Conservation (phyloP, 306 rosid genomes). For the Datisca glomerata region DNA sequence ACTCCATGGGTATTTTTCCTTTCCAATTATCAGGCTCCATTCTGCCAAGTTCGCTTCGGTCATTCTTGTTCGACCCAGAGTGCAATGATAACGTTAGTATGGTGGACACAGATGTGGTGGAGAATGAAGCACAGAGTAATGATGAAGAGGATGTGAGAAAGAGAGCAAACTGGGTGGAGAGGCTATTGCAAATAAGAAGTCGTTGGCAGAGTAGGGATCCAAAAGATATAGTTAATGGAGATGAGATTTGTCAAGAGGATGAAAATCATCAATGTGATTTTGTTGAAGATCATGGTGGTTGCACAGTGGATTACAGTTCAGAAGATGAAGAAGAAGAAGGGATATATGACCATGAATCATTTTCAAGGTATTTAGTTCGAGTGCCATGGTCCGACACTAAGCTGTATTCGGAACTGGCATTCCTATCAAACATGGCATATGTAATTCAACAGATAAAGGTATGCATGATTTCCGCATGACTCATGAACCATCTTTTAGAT, state of each 20-base stretch:
- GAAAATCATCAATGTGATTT: constrained; percentile 31
- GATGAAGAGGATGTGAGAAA: constrained; percentile 27
- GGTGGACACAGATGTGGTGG: constrained; percentile 11
- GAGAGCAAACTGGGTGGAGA: constrained; percentile 80
- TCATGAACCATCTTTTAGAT: no score
- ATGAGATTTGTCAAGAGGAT: constrained; percentile 12
- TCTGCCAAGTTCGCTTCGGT: constrained; percentile 43
- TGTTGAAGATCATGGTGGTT: constrained; percentile 34
- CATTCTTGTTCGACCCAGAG: constrained; percentile 53
- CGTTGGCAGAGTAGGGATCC: constrained; percentile 49
- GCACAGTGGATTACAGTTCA: constrained; percentile 43
- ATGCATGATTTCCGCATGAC: constrained; percentile 1
- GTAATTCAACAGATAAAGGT: constrained; percentile 71
- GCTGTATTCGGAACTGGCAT: constrained; percentile 58
- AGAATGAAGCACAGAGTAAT: constrained; percentile 13
- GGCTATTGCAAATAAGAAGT: constrained; percentile 71
- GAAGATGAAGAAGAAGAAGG: constrained; percentile 29
- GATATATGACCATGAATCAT: constrained; percentile 29
- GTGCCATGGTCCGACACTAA: constrained; percentile 69
- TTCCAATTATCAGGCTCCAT: constrained; percentile 50
- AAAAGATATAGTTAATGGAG: constrained; percentile 26
- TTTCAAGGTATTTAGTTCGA: constrained; percentile 40
- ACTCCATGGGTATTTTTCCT: constrained; percentile 40
- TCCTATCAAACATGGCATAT: constrained; percentile 81
- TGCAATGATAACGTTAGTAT: constrained; percentile 26